These are phyloP conservation scores for Ophiocordyceps sinensis DNA, from an alignment of 2,329 filamentous ascomycete genomes.

Conservation along the genomic window DNA sequence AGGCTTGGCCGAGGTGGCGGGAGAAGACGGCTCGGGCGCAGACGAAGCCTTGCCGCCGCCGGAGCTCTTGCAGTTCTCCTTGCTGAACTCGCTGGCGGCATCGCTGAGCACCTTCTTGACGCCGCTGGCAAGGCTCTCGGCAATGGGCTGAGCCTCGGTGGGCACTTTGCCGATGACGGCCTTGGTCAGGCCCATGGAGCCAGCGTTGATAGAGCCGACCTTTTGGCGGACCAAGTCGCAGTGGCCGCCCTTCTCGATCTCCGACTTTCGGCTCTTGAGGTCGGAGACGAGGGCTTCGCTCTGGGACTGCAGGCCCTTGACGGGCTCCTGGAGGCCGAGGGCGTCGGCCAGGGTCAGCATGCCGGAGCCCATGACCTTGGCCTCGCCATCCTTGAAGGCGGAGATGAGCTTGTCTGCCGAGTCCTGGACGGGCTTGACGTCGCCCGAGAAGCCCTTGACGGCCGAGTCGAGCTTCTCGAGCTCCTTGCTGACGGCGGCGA, in stretches of 20 bases:
- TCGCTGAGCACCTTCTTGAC: slow-evolving; percentile 10
- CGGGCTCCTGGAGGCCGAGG: slow-evolving; percentile 5
- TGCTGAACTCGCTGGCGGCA: slow-evolving; percentile 11
- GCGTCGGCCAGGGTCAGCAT: slow-evolving; percentile 6
- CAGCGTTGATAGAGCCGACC: slow-evolving; percentile 9
- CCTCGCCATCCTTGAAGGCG: slow-evolving; percentile 6
- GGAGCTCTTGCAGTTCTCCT: slow-evolving; percentile 15
- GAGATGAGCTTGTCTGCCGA: slow-evolving; percentile 9
- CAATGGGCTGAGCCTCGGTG: slow-evolving; percentile 12
- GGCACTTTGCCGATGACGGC: slow-evolving; percentile 16
- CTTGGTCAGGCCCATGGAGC: slow-evolving; percentile 14
- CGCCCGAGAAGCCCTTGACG: slow-evolving; percentile 10
- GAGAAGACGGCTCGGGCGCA: not conserved
- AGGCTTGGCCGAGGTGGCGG: not conserved
- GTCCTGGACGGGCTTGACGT: slow-evolving; percentile 6
- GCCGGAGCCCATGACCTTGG: slow-evolving; percentile 4
- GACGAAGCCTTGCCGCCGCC: not conserved
- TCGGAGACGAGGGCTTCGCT: slow-evolving; percentile 10
- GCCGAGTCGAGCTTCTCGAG: slow-evolving; percentile 10
- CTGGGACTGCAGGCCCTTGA: slow-evolving; percentile 11
- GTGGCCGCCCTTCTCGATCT: slow-evolving; percentile 13
- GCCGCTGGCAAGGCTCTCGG: slow-evolving; percentile 10
- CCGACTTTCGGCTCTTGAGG: slow-evolving; percentile 13
- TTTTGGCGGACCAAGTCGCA: slow-evolving; percentile 12
- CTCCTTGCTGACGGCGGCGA: slow-evolving; percentile 2